Evolutionary conservation across 1,284 basidiomycete genomes (phyloP).

Genomic region (Sporisorium scitamineum): DNA sequence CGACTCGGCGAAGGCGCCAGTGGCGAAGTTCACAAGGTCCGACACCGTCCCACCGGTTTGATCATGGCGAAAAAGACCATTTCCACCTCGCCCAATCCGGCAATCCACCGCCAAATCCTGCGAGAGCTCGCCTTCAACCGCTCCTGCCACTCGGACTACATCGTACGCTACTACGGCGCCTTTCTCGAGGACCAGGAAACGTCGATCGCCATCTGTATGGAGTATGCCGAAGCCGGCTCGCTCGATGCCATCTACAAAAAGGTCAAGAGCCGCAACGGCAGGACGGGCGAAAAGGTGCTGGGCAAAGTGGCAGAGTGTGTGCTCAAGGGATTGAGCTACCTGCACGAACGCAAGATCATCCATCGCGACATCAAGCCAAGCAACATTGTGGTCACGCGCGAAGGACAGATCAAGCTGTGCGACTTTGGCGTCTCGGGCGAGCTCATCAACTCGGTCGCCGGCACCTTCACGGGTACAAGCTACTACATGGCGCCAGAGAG

Average conservation of each 20-base stretch:
- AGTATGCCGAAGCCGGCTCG: slow-evolving; percentile 84
- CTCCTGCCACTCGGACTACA: slow-evolving; percentile 84
- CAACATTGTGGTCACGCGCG: slow-evolving; percentile 87
- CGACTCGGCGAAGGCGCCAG: slow-evolving; percentile 94
- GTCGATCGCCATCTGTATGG: slow-evolving; percentile 96
- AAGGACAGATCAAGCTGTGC: slow-evolving; percentile 89
- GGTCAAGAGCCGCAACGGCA: slow-evolving; percentile 80
- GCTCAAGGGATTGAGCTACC: slow-evolving; percentile 88
- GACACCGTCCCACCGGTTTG: slow-evolving; percentile 79
- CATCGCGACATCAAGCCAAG: slow-evolving; percentile 98
- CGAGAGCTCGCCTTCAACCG: slow-evolving; percentile 92
- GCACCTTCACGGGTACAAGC: slow-evolving; percentile 95
- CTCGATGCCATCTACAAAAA: slow-evolving; percentile 87
- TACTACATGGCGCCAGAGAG: slow-evolving; percentile 99
- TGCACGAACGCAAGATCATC: slow-evolving; percentile 90
- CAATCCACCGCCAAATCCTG: slow-evolving; percentile 84
- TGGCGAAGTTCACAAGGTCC: slow-evolving; percentile 92
- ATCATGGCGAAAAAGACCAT: slow-evolving; percentile 97
- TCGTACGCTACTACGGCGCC: slow-evolving; percentile 92
- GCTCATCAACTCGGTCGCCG: slow-evolving; percentile 88
- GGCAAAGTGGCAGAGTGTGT: slow-evolving; percentile 93
- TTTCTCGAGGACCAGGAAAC: slow-evolving; percentile 92
- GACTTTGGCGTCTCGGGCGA: slow-evolving; percentile 98
- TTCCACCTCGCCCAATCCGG: slow-evolving; percentile 90
- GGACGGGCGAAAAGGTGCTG: slow-evolving; percentile 90